Base-by-base conservation (phyloP, 1,284 basidiomycete genomes). In the Phylloboletellus chloephorus region DNA sequence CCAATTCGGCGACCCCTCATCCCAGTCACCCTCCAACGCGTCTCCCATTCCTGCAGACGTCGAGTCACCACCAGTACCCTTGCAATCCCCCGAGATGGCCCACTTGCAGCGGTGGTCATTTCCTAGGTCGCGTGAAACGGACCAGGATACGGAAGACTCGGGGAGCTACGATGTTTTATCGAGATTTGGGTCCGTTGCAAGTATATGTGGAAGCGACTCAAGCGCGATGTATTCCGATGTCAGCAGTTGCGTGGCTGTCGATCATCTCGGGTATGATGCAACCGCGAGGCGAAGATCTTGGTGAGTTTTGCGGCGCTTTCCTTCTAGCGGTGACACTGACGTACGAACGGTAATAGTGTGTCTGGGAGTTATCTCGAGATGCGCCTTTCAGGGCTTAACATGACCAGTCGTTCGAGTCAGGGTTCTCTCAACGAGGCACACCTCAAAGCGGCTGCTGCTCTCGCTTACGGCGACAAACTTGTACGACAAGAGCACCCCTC, bases 1-100 rank as follows among this genome's bases (percentile, higher is more conserved):
- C 66, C 78, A 78, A 30, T 86, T 86, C 52, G 82, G 82, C 46
- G 67, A 73, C 6, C 71, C 78, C 44, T 55, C 61, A 0, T 69
- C 70, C 2, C 63, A 67, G 2, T 67, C 72, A 1, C 57, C 67
- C n/a, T 69, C 41, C 52, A 71, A 43, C 16, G 64, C 64, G 39
- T 71, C 73, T 2, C 67, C 66, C 12, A 68, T 68, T 24, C 53
- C 56, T 9, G 71, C 68, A 39, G 74, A 78, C 20, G 59, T 68
- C 17, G 72, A 71, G 42, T 75, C 75, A 12, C 74, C 76, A 2
- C 68, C 52, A 0, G 26, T 47, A 1, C 39, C 51, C 3, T 7
- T 54, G 36, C 53, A 48, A 1, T 58, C 56, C 0, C 48, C 53
- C 9, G 57, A 58, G 4, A 50, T 58, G 4, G 29, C 57, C 0